phyloP scores from a whole-genome alignment of 2,329 filamentous ascomycete species.

The Beauveria medogensis region DNA sequence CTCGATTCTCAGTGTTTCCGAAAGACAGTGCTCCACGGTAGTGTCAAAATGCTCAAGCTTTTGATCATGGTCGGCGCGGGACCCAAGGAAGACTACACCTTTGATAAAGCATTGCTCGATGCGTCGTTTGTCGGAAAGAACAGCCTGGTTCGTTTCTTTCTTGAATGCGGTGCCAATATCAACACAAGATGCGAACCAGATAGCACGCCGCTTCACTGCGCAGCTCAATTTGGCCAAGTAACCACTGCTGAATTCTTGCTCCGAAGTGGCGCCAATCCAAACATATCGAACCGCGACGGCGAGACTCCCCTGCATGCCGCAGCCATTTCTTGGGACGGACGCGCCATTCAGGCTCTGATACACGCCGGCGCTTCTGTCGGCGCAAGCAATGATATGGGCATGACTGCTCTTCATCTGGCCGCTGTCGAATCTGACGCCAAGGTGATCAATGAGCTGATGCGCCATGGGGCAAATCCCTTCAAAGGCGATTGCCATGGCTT shows the following conservation, averaged over 20 bases:
- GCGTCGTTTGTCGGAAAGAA: neutral
- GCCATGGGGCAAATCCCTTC: neutral
- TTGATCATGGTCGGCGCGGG: neutral
- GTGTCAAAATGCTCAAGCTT: neutral
- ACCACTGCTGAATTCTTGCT: neutral
- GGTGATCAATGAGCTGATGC: neutral
- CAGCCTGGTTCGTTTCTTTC: neutral
- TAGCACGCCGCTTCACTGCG: neutral
- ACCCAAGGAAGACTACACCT: neutral
- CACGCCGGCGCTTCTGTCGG: neutral
- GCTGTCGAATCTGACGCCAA: neutral
- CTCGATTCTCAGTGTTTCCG: too few relatives aligned
- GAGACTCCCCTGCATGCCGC: neutral
- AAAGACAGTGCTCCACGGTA: too few relatives aligned
- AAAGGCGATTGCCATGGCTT: neutral
- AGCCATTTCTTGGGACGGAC: neutral
- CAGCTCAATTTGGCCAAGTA: neutral
- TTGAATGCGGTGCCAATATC: neutral
- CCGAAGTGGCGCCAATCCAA: neutral
- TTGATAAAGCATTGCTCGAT: neutral
- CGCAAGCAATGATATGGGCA: neutral
- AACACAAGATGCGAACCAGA: neutral
- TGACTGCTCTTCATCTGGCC: neutral
- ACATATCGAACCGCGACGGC: neutral
- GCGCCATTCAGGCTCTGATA: neutral